Evolutionary conservation across 108 stramenopile genomes (phyloP), one percentile per base, ranked within the genome.

Genomic region (Cylindrotheca fusiformis): DNA sequence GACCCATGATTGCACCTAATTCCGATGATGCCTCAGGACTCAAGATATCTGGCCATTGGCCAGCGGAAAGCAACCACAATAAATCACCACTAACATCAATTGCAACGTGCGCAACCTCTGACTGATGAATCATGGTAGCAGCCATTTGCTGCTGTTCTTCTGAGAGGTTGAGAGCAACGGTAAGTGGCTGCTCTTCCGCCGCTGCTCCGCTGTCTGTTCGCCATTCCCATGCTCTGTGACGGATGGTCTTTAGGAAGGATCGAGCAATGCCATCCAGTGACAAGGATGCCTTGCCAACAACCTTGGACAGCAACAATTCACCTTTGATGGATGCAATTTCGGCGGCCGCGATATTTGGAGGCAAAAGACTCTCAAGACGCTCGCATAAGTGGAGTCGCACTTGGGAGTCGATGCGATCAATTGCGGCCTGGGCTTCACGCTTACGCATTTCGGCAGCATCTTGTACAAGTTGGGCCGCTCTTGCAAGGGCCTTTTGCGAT

Each of bases 1-100:
- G 85, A 10, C 74, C 71, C 55, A 86, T 73, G 45, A 83, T 60
- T 19, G 85, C 62, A 68, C 88, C 92, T 26, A 93, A 74, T 61
- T 84, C 87, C 18, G 73, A 66, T 3, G 92, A 93, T 22, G 69
- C 65, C 20, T 90, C 87, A 26, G 68, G 63, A 14, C 75, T 59
- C n/a, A 93, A 52, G 17, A 90, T 55, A 20, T 88, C 86, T 10
- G 92, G 92, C 92, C 92, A 93, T 63, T 90, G 92, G 2, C 88
- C 88, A 33, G 87, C 87, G 1, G 88, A 79, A 31, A 93, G 67
- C 8, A 90, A 60, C 48, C 83, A 80, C 65, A 86, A 48, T 29
- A 83, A 68, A 70, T 85, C 80, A 18, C 84, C 65, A 27, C 81
- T 77, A 14, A 72, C 74, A 21, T 86, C 81, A 31, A 93, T 82